phyloP scores from a whole-genome alignment of 306 rosid genomes.

The Lagenaria siceraria region DNA sequence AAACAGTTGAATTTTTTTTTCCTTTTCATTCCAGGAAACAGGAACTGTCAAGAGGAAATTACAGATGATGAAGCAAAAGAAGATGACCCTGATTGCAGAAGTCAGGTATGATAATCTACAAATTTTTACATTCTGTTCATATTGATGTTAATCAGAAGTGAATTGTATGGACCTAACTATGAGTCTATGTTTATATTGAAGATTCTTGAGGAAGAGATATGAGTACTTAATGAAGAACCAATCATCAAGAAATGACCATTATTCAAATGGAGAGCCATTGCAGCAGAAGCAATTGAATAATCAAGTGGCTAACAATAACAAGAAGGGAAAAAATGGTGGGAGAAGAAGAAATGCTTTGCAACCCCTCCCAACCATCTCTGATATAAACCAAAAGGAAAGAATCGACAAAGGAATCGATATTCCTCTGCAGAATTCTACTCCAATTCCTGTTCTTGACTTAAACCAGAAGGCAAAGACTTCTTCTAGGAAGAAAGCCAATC shows the following conservation, averaged over 20 bases:
- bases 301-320: slow-evolving; percentile 15
- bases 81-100: slow-evolving; percentile 50
- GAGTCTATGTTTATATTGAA: slow-evolving; percentile 18
- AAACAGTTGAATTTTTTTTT: neutral
- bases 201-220: slow-evolving; percentile 65
- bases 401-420: slow-evolving; percentile 21
- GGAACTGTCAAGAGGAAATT: slow-evolving; percentile 50
- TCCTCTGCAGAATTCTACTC: slow-evolving; percentile 24
- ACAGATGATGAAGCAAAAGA: slow-evolving; percentile 44
- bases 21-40: slow-evolving; percentile 43
- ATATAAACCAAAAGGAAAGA: slow-evolving; percentile 42
- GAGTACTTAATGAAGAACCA: slow-evolving; percentile 39
- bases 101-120: slow-evolving; percentile 40
- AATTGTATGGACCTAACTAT: neutral
- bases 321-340: slow-evolving; percentile 36
- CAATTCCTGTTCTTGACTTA: slow-evolving; percentile 41
- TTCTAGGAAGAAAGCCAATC: slow-evolving; percentile 30
- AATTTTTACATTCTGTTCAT: neutral
- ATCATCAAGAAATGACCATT: slow-evolving; percentile 19
- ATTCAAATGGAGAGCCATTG: slow-evolving; percentile 23
- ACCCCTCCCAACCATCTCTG: slow-evolving; percentile 1
- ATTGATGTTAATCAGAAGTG: neutral
- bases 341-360: slow-evolving; percentile 36
- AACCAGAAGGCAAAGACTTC: slow-evolving; percentile 45
- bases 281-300: slow-evolving; percentile 25